Percentiles rank a stretch among this genome's conserved stretches.
Evolutionary conservation across 192 early-diverging fungal species (phyloP).

Genomic region (Entomortierella lignicola): DNA sequence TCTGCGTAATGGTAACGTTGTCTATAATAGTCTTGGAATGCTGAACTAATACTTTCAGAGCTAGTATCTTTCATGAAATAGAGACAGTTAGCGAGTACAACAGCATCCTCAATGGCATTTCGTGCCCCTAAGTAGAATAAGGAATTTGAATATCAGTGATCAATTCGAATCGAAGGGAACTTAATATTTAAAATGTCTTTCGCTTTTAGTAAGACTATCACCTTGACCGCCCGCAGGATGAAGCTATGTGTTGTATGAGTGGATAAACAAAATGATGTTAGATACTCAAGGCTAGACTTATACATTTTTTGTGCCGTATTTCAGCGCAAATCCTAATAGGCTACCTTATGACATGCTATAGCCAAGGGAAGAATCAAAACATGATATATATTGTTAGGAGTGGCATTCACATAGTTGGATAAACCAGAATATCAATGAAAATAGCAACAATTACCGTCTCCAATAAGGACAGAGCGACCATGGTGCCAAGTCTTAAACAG

Average conservation of each 20-base stretch:
- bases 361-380: neutral
- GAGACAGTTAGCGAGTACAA: neutral
- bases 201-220: neutral
- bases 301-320: too few relatives aligned
- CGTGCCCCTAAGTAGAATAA: neutral
- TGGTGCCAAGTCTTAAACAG: neutral
- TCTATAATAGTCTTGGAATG: neutral
- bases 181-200: too few relatives aligned
- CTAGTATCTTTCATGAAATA: neutral
- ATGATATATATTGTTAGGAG: neutral
- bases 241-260: neutral
- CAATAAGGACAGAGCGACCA: neutral
- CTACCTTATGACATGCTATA: conserved; percentile 2
- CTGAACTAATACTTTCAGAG: too few relatives aligned
- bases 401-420: too few relatives aligned
- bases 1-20: neutral
- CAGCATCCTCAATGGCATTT: too few relatives aligned
- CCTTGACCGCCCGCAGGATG: neutral
- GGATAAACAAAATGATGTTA: too few relatives aligned
- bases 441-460: conserved; percentile 5
- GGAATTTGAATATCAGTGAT: too few relatives aligned
- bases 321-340: too few relatives aligned
- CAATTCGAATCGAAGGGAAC: too few relatives aligned
- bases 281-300: too few relatives aligned
- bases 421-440: too few relatives aligned